Percentiles rank a stretch among this genome's conserved stretches.
phyloP scores from a whole-genome alignment of 2,329 filamentous ascomycete genomes.

The Epichloe scottii region DNA sequence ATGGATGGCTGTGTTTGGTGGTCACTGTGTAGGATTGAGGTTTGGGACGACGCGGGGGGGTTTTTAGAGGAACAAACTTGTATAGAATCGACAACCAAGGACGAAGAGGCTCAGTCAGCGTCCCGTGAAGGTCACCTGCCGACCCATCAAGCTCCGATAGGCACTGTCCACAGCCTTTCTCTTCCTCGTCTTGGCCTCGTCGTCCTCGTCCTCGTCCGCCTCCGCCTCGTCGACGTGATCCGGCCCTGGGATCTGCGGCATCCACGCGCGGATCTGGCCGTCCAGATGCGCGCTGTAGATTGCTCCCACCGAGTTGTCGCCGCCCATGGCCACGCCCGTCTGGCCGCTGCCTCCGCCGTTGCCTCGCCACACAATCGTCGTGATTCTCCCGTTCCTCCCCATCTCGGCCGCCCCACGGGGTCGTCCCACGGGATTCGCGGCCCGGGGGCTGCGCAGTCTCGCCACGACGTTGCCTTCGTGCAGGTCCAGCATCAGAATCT shows the following conservation, averaged over 20 bases:
- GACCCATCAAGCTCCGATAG: slow-evolving; percentile 62
- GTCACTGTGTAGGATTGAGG: slow-evolving; percentile 49
- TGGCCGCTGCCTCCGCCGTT: slow-evolving; percentile 45
- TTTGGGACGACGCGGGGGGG: neutral
- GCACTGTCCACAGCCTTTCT: slow-evolving; percentile 69
- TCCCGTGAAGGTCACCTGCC: slow-evolving; percentile 51
- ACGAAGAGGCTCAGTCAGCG: neutral
- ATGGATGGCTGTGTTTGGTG: slow-evolving; percentile 82
- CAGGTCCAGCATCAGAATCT: slow-evolving; percentile 70
- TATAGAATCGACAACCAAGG: too few species aligned
- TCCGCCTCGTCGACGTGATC: slow-evolving; percentile 37
- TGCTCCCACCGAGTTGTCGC: slow-evolving; percentile 36
- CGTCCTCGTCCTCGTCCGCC: slow-evolving; percentile 25
- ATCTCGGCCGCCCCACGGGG: slow-evolving; percentile 34
- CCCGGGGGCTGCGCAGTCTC: slow-evolving; percentile 54
- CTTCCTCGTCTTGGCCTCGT: slow-evolving; percentile 46
- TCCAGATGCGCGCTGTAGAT: slow-evolving; percentile 76
- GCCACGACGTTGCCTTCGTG: slow-evolving; percentile 64
- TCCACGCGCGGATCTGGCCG: slow-evolving; percentile 73
- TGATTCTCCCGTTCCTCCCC: slow-evolving; percentile 55
- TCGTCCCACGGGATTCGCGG: slow-evolving; percentile 28
- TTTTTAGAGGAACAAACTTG: too few species aligned
- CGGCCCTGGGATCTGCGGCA: slow-evolving; percentile 42
- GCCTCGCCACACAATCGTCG: slow-evolving; percentile 60
- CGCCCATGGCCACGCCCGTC: slow-evolving; percentile 48